Base-by-base conservation (phyloP, 352 stramenopile species). In the Phytophthora citrophthora region DNA sequence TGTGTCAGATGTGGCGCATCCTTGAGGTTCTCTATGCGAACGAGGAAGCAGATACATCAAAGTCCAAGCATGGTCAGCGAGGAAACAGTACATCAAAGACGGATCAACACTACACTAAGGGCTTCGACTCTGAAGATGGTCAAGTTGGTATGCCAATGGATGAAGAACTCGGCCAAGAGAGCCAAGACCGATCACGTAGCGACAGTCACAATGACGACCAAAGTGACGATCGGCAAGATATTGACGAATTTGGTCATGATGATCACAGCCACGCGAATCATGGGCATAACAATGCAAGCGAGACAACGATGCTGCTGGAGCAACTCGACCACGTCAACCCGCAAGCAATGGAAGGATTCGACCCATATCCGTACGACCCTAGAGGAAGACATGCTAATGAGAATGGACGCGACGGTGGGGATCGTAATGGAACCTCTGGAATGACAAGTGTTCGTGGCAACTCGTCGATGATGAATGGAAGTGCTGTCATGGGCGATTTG, bases 1-100 rank as follows among this genome's bases (percentile, higher is more conserved):
- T 94, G 45, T 90, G 83, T 27, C 86, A 94, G 24, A 96, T 93
- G 83, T 96, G 88, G 88, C 87, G 86, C 8, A 93, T 96, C 50
- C 59, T 96, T 7, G 77, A 95, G 10, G 80, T 96, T 16, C 52
- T 96, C 12, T 94, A 84, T 40, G 64, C 65, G n/a, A 76, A 85
- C 16, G 68, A 82, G 31, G 64, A 72, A 29, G 56, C 55, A 31
- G 61, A 72, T 27, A 38, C 50, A 0, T 20, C 36, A 16, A 66
- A 62, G 15, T 18, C 16, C 11, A 68, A 66, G 47, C 47, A 24
- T 18, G 29, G 18, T 4, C 45, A 55, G 13, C 48, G 36, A 27
- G 48, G 20, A 26, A 32, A 18, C n/a, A 39, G 39, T 39, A 69
- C 59, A 27, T 9, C 53, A 5, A 55, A 47, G 15, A 29, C 18